Base-by-base conservation (phyloP, 2,329 filamentous ascomycete genomes). In the Aspergillus pseudoviridinutans region DNA sequence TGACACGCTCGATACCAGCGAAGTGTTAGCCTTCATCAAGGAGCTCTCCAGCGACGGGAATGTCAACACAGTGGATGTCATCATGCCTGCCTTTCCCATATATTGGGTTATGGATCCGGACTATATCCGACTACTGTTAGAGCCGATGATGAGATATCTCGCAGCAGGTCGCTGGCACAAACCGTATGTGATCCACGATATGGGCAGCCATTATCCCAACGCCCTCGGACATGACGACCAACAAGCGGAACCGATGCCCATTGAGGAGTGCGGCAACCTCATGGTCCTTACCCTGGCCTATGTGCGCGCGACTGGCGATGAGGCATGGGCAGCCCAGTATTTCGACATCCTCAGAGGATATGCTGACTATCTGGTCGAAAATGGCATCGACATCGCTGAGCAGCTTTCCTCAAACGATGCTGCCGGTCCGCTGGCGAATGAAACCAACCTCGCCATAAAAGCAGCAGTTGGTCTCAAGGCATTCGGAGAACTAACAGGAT, bases 391-490 rank as follows among this genome's bases (percentile, higher is more conserved):
- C 57, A 75, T 76, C 5, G 64, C 66, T 6, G 64, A 70, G 35
- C 77, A 79, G 57, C 65, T 78, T 32, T 75, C 73, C 3, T 77
- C 76, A 6, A 77, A 78, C 56, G 78, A 80, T 58, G 74, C 72
- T 22, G 71, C 74, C 3, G 75, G 76, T 1, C 64, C 68, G 8
- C 66, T 75, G 4, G 66, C 73, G 9, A 79, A 80, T 51, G 74
- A 79, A 60, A 80, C 79, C 6, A 76, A 76, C 54, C 71, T 80
- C 3, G 78, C 77, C 4, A 74, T 80, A 61, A 80, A 80, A 62
- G 73, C 77, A 3, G 76, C 77, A 5, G 73, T 81, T 7, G 78
- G 73, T 0, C 69, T 81, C n/a, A 75, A 74, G 35, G 78, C 79
- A 17, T 79, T 75, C 56, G 75, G 77, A 10, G 62, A 69, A 44